Conservation (phyloP, 345 rosid species). For the Heritiera littoralis region DNA sequence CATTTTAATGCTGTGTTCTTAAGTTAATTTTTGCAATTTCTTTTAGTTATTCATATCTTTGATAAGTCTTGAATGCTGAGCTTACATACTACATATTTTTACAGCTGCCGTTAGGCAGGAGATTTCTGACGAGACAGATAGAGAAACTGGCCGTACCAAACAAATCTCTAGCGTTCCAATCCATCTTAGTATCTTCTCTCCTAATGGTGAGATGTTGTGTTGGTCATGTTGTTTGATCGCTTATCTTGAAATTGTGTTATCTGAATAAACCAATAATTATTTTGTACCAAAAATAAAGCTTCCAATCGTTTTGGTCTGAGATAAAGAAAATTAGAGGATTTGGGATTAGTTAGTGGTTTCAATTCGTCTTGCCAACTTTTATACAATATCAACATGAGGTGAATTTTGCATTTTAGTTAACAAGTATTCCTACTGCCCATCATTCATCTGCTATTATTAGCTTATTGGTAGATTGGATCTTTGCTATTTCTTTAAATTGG, state of each 20-base stretch:
- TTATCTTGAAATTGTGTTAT: background rate
- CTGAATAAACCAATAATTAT: background rate
- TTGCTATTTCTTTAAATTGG: background rate
- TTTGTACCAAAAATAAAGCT: background rate
- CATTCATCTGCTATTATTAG: background rate
- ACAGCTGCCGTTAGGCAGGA: constrained; percentile 90
- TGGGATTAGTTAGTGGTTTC: background rate
- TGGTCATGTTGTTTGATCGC: background rate
- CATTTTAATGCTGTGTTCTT: background rate
- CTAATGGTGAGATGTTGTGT: constrained; percentile 64
- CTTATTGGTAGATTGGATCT: background rate
- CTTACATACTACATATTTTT: constrained; percentile 13
- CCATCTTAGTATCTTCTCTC: constrained; percentile 89
- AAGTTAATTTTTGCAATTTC: background rate
- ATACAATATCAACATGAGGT: background rate
- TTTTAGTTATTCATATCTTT: background rate
- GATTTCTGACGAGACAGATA: constrained; percentile 90
- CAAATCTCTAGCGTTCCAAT: constrained; percentile 84
- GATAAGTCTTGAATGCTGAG: constrained; percentile 17
- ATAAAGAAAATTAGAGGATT: background rate
- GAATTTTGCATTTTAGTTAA: background rate
- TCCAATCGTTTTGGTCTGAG: background rate
- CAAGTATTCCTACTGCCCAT: background rate
- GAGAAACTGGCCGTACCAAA: constrained; percentile 90
- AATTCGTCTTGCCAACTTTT: background rate